Conservation (phyloP, 1,284 basidiomycete species). For the Tylopilus sp. region DNA sequence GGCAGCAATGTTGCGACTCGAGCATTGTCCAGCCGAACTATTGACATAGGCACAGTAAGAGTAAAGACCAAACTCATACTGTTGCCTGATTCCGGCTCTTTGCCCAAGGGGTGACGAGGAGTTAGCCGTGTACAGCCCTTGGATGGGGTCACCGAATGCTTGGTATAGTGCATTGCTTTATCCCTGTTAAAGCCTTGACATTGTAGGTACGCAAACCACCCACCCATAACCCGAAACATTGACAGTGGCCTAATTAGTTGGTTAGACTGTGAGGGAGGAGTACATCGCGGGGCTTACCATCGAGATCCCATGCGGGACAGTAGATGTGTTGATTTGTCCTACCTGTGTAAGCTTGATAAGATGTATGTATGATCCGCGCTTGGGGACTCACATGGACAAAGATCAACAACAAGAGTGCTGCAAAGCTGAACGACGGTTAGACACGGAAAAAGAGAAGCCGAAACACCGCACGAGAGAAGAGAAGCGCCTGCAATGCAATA, state of each 20-base stretch:
- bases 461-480: conserved; percentile 55
- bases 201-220: conserved; percentile 22
- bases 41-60: conserved; percentile 69
- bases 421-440: conserved; percentile 45
- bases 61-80: conserved; percentile 74
- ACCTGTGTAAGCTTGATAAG: conserved; percentile 48
- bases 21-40: conserved; percentile 56
- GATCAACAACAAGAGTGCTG: conserved; percentile 64
- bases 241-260: conserved; percentile 50
- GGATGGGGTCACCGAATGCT: conserved; percentile 54
- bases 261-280: conserved; percentile 14
- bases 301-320: conserved; percentile 61
- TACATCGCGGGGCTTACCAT: conserved; percentile 48
- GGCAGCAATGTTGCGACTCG: conserved; percentile 53
- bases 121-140: conserved; percentile 65
- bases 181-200: conserved; percentile 12
- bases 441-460: conserved; percentile 9
- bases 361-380: conserved; percentile 22
- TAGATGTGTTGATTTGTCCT: conserved; percentile 73
- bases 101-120: conserved; percentile 55
- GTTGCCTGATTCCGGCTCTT: conserved; percentile 57
- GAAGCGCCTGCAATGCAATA: conserved; percentile 64
- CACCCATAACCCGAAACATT: conserved; percentile 69
- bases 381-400: conserved; percentile 63
- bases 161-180: conserved; percentile 47